phyloP scores from a whole-genome alignment of 805 yeast genomes.

The Brettanomyces naardenensis region DNA sequence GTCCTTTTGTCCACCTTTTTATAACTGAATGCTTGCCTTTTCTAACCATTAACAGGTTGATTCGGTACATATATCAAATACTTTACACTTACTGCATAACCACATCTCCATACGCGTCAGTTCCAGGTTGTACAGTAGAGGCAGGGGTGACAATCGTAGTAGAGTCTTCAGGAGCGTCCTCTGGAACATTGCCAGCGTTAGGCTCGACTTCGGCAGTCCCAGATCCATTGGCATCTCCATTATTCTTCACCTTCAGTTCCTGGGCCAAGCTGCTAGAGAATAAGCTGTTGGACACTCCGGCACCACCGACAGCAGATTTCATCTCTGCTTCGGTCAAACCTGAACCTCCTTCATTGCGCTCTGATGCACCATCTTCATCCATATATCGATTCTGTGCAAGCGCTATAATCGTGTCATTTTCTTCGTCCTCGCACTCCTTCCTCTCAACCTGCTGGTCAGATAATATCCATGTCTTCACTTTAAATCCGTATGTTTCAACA shows the following conservation, averaged over 20 bases:
- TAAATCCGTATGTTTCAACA: constrained; percentile 22
- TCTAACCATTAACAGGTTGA: constrained; percentile 1
- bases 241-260: constrained; percentile 9
- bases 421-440: constrained; percentile 4
- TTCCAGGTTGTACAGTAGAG: neutral
- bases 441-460: constrained; percentile 6
- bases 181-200: neutral
- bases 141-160: constrained; percentile 1
- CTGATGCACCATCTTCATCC: neutral
- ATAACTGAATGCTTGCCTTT: no score
- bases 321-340: constrained; percentile 32
- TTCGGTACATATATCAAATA: no score
- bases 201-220: neutral
- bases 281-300: constrained; percentile 20
- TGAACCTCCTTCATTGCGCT: constrained; percentile 14
- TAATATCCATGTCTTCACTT: constrained; percentile 27
- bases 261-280: constrained; percentile 27
- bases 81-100: constrained; percentile 4
- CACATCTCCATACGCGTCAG: constrained; percentile 6
- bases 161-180: constrained; percentile 2
- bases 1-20: neutral
- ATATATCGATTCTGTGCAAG: neutral
- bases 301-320: constrained; percentile 34
- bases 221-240: neutral
- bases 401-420: constrained; percentile 2